A percentile compares a stretch with the other conserved stretches of the same genome.
These are phyloP conservation scores for Lipomyces japonicus DNA, from an alignment of 805 yeast species.

Conservation along the genomic window DNA sequence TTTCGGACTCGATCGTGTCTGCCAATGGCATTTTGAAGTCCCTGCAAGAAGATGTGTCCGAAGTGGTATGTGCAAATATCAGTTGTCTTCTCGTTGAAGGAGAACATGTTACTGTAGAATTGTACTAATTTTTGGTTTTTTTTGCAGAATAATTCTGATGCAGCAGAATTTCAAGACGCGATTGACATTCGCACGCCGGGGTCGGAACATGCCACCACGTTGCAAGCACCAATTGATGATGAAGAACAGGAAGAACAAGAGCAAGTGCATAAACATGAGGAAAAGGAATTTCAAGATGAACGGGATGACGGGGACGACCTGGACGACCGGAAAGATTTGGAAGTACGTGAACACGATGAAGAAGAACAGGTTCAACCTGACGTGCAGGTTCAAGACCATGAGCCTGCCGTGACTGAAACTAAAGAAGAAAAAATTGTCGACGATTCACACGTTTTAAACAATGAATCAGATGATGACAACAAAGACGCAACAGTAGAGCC, in stretches of 20 bases:
- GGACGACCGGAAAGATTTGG: not conserved
- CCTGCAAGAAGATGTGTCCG: conserved; percentile 2
- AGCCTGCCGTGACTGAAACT: too few species aligned
- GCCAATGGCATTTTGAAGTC: conserved; percentile 4
- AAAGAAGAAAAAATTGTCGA: too few species aligned
- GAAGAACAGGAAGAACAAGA: not conserved
- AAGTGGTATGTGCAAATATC: conserved; percentile 5
- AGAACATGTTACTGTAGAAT: too few species aligned
- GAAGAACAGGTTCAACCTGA: too few species aligned
- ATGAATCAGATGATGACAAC: too few species aligned
- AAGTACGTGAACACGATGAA: not conserved
- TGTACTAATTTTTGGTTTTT: too few species aligned
- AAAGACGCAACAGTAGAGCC: too few species aligned
- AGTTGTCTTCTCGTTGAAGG: too few species aligned
- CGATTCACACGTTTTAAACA: too few species aligned
- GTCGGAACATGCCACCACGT: conserved; percentile 16
- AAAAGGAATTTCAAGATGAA: not conserved
- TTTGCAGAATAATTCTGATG: conserved; percentile 6
- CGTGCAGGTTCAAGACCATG: too few species aligned
- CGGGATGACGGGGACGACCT: not conserved
- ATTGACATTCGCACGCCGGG: conserved; percentile 3
- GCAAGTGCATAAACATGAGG: conserved; percentile 1
- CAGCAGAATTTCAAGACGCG: conserved; percentile 20
- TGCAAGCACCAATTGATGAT: not conserved
- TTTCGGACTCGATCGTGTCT: conserved; percentile 1